These are phyloP conservation scores for Neurospora sp. DNA, from an alignment of 495 filamentous ascomycete species.

Conservation along the genomic window DNA sequence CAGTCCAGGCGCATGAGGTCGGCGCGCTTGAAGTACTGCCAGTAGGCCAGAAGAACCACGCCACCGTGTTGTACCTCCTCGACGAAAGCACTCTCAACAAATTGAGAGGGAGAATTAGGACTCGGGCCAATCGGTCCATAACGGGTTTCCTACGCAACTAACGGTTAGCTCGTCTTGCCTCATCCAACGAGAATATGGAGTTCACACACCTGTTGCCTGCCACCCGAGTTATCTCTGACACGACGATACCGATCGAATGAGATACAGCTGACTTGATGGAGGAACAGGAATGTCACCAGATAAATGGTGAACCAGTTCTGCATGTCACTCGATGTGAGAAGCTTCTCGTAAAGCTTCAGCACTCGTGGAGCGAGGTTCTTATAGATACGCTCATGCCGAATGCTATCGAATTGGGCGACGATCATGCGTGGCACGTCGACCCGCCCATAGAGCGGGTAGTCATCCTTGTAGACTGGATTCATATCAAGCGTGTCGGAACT, in stretches of 20 bases:
- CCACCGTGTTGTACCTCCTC: conserved; percentile 17
- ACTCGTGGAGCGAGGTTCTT: conserved; percentile 11
- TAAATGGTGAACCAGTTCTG: conserved; percentile 31
- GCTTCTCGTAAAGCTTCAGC: conserved; percentile 22
- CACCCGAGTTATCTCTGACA: conserved; percentile 5
- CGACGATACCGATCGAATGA: conserved; percentile 14
- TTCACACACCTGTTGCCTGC: conserved; percentile 2
- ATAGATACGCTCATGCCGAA: conserved; percentile 21
- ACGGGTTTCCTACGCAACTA: conserved; percentile 12
- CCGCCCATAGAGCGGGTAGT: conserved; percentile 15
- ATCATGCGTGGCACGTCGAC: conserved; percentile 34
- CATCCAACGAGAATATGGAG: too few species aligned
- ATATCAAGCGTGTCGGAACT: conserved; percentile 22
- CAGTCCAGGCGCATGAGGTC: conserved; percentile 16
- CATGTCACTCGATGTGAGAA: conserved; percentile 21
- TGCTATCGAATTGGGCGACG: conserved; percentile 38
- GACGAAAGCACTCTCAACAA: conserved; percentile 12
- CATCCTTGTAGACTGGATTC: conserved; percentile 6
- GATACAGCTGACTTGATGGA: conserved; percentile 10
- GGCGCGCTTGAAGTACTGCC: conserved; percentile 20
- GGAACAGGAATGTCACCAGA: conserved; percentile 28
- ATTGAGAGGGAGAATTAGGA: neutral
- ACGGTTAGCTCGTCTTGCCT: neutral
- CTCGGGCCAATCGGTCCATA: conserved; percentile 9
- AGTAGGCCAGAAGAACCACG: conserved; percentile 15